Evolutionary conservation across 768 basidiomycete genomes (phyloP).

Genomic region (Trametes coccinea): DNA sequence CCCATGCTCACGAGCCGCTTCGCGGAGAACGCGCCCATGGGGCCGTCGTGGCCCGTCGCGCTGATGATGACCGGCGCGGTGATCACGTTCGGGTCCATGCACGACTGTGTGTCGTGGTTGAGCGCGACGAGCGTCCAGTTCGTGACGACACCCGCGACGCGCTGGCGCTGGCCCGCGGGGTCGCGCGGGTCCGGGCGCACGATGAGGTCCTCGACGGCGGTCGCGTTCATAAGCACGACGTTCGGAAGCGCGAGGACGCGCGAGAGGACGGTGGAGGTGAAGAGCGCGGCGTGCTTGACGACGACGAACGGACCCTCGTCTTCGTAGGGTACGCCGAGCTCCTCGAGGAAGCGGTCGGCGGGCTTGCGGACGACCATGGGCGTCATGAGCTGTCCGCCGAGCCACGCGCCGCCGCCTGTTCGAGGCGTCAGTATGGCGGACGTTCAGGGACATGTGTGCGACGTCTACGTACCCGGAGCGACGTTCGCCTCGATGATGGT

Average conservation of each 20-base stretch:
- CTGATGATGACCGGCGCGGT: constrained; percentile 75
- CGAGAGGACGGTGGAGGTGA: constrained; percentile 75
- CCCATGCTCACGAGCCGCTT: constrained; percentile 77
- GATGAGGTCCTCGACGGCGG: constrained; percentile 80
- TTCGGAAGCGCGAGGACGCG: constrained; percentile 70
- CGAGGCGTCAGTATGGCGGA: background rate
- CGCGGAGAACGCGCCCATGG: constrained; percentile 81
- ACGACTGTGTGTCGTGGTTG: constrained; percentile 73
- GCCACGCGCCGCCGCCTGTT: constrained; percentile 65
- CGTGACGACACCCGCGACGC: constrained; percentile 54
- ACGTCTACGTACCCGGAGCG: constrained; percentile 51
- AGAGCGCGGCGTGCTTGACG: constrained; percentile 80
- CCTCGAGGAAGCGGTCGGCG: constrained; percentile 67
- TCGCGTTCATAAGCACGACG: constrained; percentile 75
- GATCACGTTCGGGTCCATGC: constrained; percentile 72
- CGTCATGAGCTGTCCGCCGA: constrained; percentile 78
- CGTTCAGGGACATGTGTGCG: background rate
- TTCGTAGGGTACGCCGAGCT: constrained; percentile 72
- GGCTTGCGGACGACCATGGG: constrained; percentile 84
- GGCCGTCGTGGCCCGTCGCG: constrained; percentile 76
- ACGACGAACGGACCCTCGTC: constrained; percentile 79
- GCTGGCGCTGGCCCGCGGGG: constrained; percentile 35
- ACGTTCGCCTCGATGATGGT: constrained; percentile 76
- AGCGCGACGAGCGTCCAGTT: constrained; percentile 54
- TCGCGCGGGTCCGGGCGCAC: constrained; percentile 51